phyloP scores from a whole-genome alignment of 208 protist species.

The Leishmania aethiopica region DNA sequence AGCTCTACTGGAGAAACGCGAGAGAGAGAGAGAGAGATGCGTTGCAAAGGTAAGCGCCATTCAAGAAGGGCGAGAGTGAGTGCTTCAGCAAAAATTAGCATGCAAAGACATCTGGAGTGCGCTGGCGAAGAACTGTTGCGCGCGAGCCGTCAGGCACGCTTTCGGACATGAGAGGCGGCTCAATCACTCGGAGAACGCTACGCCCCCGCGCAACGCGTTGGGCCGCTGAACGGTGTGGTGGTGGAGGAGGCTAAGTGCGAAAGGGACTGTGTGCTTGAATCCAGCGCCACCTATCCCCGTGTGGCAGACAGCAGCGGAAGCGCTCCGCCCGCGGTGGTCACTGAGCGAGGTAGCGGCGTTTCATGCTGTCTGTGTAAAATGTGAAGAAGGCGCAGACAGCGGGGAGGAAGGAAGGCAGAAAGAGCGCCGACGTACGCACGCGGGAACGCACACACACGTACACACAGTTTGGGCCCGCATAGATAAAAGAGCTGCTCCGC shows the following conservation, averaged over 20 bases:
- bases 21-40: neutral
- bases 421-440: neutral
- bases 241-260: too few relatives aligned
- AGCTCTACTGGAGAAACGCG: neutral
- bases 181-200: neutral
- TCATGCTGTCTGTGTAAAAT: neutral
- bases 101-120: neutral
- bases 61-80: neutral
- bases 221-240: neutral
- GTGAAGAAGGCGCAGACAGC: neutral
- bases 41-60: neutral
- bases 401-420: neutral
- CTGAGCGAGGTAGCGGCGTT: neutral
- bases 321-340: neutral
- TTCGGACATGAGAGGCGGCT: neutral
- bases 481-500: neutral
- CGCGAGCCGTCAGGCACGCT: neutral
- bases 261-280: neutral
- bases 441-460: neutral
- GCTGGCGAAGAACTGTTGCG: neutral
- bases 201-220: neutral
- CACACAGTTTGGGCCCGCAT: neutral
- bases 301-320: neutral
- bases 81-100: too few relatives aligned
- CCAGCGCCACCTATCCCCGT: neutral